Evolutionary conservation across 441 rosid genomes (phyloP).

Genomic region (Sinapis alba): DNA sequence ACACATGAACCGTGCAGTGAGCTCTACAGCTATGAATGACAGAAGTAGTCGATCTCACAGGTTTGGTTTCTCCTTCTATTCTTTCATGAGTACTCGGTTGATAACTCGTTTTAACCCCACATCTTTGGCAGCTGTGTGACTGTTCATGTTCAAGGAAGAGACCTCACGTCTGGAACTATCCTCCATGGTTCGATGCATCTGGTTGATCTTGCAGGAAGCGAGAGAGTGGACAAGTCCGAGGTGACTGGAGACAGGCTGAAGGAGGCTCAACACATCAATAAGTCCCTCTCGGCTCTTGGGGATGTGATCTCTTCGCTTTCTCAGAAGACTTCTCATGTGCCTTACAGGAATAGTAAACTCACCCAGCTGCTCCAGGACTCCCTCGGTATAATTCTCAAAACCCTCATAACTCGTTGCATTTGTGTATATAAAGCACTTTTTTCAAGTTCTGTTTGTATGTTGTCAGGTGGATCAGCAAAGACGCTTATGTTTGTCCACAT

Average conservation of each 20-base stretch:
- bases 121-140: slow-evolving; percentile 60
- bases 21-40: slow-evolving; percentile 82
- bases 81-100: background rate
- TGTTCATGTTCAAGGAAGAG: slow-evolving; percentile 76
- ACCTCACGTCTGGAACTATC: slow-evolving; percentile 59
- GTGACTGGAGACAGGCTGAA: slow-evolving; percentile 71
- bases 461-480: slow-evolving; percentile 76
- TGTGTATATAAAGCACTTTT: background rate
- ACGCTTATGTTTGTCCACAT: slow-evolving; percentile 79
- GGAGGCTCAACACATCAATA: slow-evolving; percentile 73
- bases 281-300: slow-evolving; percentile 75
- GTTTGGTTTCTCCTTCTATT: slow-evolving; percentile 38
- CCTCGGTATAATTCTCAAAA: slow-evolving; percentile 52
- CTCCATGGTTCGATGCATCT: slow-evolving; percentile 74
- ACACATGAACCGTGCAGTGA: slow-evolving; percentile 65
- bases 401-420: background rate
- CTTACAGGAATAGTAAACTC: slow-evolving; percentile 75
- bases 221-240: slow-evolving; percentile 77
- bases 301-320: slow-evolving; percentile 77
- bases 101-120: slow-evolving; percentile 11
- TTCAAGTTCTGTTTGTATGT: slow-evolving; percentile 15
- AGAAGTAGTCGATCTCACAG: slow-evolving; percentile 88
- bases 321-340: slow-evolving; percentile 63
- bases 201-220: slow-evolving; percentile 81
- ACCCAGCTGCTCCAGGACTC: slow-evolving; percentile 79